A percentile compares a stretch with the other conserved stretches of the same genome.
These are phyloP conservation scores for Halophytophthora polymorphica DNA, from an alignment of 352 stramenopile genomes.

Conservation along the genomic window DNA sequence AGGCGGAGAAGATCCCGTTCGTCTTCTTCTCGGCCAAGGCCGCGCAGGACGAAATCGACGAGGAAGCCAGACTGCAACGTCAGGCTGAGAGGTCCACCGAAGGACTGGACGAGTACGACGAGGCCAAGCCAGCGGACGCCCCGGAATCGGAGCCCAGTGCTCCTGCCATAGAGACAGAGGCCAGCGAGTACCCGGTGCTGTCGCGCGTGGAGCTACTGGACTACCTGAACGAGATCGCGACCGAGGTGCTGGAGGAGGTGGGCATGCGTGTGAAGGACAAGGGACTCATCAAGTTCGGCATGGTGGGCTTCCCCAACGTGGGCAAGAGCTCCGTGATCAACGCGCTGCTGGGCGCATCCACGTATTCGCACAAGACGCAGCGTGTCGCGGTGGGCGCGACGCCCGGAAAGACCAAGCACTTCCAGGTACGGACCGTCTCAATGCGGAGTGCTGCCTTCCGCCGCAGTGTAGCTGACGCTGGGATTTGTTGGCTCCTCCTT, in stretches of 20 bases:
- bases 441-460: background rate
- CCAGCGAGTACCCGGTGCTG: constrained; percentile 54
- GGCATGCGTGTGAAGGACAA: constrained; percentile 79
- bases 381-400: constrained; percentile 97
- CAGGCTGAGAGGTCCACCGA: constrained; percentile 36
- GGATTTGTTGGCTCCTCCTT: constrained; percentile 3
- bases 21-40: constrained; percentile 98
- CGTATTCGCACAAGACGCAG: constrained; percentile 93
- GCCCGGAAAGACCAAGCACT: constrained; percentile 99
- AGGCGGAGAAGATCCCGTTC: constrained; percentile 85
- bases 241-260: constrained; percentile 50
- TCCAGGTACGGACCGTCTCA: constrained; percentile 77
- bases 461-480: constrained; percentile 3
- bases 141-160: constrained; percentile 3
- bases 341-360: constrained; percentile 95
- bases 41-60: constrained; percentile 91
- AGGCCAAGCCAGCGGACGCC: constrained; percentile 16
- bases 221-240: constrained; percentile 57
- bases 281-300: constrained; percentile 91
- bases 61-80: constrained; percentile 62
- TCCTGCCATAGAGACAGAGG: constrained; percentile 1
- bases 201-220: constrained; percentile 75
- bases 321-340: constrained; percentile 99
- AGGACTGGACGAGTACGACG: constrained; percentile 34
- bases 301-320: constrained; percentile 99